These are phyloP conservation scores for Ceratobasidium papillatum DNA, from an alignment of 1,284 basidiomycete species.

Conservation along the genomic window DNA sequence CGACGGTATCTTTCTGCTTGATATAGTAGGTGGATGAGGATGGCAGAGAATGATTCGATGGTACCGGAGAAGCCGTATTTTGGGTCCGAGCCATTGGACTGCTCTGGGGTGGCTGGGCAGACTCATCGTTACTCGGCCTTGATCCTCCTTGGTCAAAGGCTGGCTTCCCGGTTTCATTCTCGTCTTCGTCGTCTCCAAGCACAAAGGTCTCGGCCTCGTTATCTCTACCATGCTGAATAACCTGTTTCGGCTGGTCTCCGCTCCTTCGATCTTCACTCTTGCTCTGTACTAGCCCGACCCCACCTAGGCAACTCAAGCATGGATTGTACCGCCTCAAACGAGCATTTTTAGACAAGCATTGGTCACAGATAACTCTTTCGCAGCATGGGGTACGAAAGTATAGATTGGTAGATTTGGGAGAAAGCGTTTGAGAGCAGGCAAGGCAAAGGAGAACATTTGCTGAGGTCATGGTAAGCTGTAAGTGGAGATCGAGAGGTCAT, in stretches of 20 bases:
- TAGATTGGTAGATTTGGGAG: background rate
- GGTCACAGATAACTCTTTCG: conserved; percentile 43
- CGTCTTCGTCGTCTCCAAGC: conserved; percentile 67
- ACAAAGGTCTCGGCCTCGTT: conserved; percentile 55
- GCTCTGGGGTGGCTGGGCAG: background rate
- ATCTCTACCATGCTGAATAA: conserved; percentile 44
- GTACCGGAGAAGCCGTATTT: background rate
- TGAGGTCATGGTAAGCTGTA: conserved; percentile 39
- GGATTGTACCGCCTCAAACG: conserved; percentile 46
- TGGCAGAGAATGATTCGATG: conserved; percentile 1
- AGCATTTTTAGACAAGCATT: conserved; percentile 44
- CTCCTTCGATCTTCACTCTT: conserved; percentile 26
- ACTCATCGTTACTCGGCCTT: background rate
- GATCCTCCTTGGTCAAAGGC: background rate
- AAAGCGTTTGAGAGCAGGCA: conserved; percentile 33
- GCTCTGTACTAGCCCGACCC: conserved; percentile 42
- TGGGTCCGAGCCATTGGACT: background rate
- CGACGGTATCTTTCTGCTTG: conserved; percentile 66
- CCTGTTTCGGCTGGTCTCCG: conserved; percentile 9
- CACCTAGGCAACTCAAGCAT: conserved; percentile 46
- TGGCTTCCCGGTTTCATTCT: conserved; percentile 50
- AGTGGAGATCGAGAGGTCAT: conserved; percentile 22
- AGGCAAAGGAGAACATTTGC: conserved; percentile 24
- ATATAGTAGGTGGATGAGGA: conserved; percentile 64
- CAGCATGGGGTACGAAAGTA: conserved; percentile 44